Base-by-base conservation (phyloP, 2,329 filamentous ascomycete genomes). In the Paraphoma chrysanthemicola region DNA sequence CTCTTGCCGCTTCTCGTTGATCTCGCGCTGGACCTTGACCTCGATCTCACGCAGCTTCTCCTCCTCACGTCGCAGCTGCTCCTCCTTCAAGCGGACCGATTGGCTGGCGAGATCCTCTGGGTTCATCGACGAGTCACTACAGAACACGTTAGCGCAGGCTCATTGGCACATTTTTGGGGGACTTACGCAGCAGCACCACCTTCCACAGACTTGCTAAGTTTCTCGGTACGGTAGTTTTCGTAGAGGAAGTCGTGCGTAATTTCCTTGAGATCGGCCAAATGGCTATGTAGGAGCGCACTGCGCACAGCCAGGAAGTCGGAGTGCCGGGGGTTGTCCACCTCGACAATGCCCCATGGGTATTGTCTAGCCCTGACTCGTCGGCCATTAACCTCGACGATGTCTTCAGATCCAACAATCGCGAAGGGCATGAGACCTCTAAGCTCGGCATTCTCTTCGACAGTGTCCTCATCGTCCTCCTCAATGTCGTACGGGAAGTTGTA, bases 401-500 rank as follows among this genome's bases (percentile, higher is more conserved):
- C 95, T 79, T 99, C 95, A 8, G 93, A 97, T 54, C 95, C 95
- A 68, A 99, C 95, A 79, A 99, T 99, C 69, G 95, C 95, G 73
- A 99, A 99, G 29, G 95, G 95, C 95, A 99, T 99, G 68, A 99
- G 86, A 47, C 95, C 93, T 78, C 95, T 88, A 58, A 99, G 88
- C 83, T 99, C 95, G 55, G 95, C 95, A 72, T 99, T 99, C 83
- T 99, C 95, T 82, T 99, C 95, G 17, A 99, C 94, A 1, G 95
- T 99, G 75, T 99, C 95, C 82, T 99, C 95, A 68, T 99, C 95
- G 71, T 99, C 95, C 84, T 99, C 95, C 81, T 99, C 95, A 60
- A 99, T 96, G 71, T 99, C 95, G 83, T 99, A 99, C 48, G 95
- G 95, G 85, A 99, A 99, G 87, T 99, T 99, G 87, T 99, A 99